Evolutionary conservation across 768 basidiomycete genomes (phyloP).

Genomic region (Leccinum disarticulatum): DNA sequence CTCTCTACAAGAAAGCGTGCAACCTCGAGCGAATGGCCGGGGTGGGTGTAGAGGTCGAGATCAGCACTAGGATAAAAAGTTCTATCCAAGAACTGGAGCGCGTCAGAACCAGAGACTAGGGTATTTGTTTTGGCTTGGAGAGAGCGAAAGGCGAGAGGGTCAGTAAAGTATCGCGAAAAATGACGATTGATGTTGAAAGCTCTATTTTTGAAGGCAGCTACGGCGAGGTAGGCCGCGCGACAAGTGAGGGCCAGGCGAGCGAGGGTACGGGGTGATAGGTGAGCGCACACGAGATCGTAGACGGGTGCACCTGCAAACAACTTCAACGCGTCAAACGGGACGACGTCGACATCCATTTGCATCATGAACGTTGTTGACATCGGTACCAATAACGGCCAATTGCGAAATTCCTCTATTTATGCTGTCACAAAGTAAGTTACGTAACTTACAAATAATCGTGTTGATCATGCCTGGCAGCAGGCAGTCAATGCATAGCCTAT

Average conservation of each 20-base stretch:
- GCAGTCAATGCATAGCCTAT: too few species aligned
- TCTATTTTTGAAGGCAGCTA: constrained; percentile 22
- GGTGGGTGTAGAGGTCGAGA: constrained; percentile 50
- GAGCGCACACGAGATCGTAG: constrained; percentile 21
- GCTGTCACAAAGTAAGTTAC: too few species aligned
- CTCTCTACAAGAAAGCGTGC: constrained; percentile 33
- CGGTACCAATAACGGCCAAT: too few species aligned
- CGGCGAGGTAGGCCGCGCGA: constrained; percentile 12
- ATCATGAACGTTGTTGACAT: neutral
- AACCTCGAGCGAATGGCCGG: constrained; percentile 32
- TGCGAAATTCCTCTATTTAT: too few species aligned
- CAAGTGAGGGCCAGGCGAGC: constrained; percentile 24
- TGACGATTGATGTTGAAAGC: constrained; percentile 38
- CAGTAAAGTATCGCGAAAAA: constrained; percentile 36
- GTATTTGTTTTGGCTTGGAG: constrained; percentile 44
- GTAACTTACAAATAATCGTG: too few species aligned
- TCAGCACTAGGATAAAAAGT: constrained; percentile 45
- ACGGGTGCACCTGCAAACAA: constrained; percentile 21
- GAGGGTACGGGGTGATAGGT: constrained; percentile 29
- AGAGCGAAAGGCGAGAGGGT: constrained; percentile 40
- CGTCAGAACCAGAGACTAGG: constrained; percentile 53
- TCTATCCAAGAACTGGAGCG: constrained; percentile 52
- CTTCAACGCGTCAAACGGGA: neutral
- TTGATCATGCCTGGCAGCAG: too few species aligned
- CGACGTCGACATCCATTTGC: neutral